Base-by-base conservation (phyloP, 148 eudicot species). In the Hydrangea macrophylla region DNA sequence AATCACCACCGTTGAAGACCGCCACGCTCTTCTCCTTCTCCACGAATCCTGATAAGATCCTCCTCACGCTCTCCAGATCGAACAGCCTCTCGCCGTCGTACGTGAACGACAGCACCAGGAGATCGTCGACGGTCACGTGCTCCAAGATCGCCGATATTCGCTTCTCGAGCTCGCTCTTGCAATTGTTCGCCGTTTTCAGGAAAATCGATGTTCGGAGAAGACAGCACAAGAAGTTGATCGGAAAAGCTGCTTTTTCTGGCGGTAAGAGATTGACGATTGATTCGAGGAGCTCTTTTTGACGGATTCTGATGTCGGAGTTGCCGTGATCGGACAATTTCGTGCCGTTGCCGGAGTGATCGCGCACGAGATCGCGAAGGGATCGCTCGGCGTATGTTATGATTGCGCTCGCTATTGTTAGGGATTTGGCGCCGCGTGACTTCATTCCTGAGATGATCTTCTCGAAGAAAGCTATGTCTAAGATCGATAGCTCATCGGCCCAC, bases 401-500 rank as follows among this genome's bases (percentile, higher is more conserved):
- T 9, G 97, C 96, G 51, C 91, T 88, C 3, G 97, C 78, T 59
- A 91, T 23, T 0, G 87, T 87, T 0, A 84, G 76, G 30, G 82
- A 62, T 67, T 85, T 94, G 7, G 91, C 90, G 2, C 88, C 88
- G 11, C 88, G 86, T 2, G 75, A 32, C 37, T 81, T 85, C 91
- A 94, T 88, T 28, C 82, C 40, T 13, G 79, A 45, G 17, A 94
- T 70, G 55, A 91, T 78, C 36, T 75, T 85, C 59, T 79, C 71
- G 69, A 94, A 91, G 65, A 85, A 87, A 53, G 58, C 26, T 70
- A 91, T 55, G 79, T 80, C 81, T n/a, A 91, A 69, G 79, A 89
- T 79, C 2, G 96, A 63, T 28, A 91, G 71, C 73, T 91, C 96
- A 30, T 94, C 90, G 0, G 99, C 82, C 97, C 99, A 94, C 99